Conservation (phyloP, 2,329 filamentous ascomycete species). For the Paecilomyces sp. region DNA sequence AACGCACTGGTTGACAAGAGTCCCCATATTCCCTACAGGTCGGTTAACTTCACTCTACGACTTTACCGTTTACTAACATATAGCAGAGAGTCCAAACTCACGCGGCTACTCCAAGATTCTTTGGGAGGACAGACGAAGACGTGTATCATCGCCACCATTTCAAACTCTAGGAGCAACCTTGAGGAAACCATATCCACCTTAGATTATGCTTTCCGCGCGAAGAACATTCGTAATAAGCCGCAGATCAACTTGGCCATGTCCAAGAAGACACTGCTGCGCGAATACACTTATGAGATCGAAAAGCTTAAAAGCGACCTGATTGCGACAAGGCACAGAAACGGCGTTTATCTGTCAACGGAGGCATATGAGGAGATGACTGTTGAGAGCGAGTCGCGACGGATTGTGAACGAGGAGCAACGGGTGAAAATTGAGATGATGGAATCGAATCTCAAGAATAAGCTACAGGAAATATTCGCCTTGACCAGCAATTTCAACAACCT, state of each 20-base stretch:
- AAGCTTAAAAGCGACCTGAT: slow-evolving; percentile 91
- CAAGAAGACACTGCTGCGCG: slow-evolving; percentile 84
- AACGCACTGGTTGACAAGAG: slow-evolving; percentile 90
- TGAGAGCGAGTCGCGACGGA: slow-evolving; percentile 84
- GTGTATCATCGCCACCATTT: slow-evolving; percentile 96
- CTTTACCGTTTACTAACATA: background rate
- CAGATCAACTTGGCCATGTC: slow-evolving; percentile 88
- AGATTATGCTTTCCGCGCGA: slow-evolving; percentile 94
- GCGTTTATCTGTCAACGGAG: slow-evolving; percentile 86
- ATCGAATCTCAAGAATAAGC: slow-evolving; percentile 81
- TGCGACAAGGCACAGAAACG: slow-evolving; percentile 84
- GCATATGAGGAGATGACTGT: slow-evolving; percentile 85
- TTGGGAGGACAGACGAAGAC: slow-evolving; percentile 93
- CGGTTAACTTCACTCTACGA: background rate
- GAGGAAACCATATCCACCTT: slow-evolving; percentile 98
- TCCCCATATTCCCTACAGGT: slow-evolving; percentile 73
- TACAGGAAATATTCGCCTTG: slow-evolving; percentile 81
- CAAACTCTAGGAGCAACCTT: slow-evolving; percentile 86
- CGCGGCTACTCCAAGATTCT: slow-evolving; percentile 89
- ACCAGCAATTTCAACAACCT: slow-evolving; percentile 81
- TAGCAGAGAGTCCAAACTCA: slow-evolving; percentile 89
- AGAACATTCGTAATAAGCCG: slow-evolving; percentile 97
- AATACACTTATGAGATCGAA: slow-evolving; percentile 89
- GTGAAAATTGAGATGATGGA: slow-evolving; percentile 92
- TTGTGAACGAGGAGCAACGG: slow-evolving; percentile 84